Base-by-base conservation (phyloP, 2,329 filamentous ascomycete species). In the Orbilia ellipsospora region DNA sequence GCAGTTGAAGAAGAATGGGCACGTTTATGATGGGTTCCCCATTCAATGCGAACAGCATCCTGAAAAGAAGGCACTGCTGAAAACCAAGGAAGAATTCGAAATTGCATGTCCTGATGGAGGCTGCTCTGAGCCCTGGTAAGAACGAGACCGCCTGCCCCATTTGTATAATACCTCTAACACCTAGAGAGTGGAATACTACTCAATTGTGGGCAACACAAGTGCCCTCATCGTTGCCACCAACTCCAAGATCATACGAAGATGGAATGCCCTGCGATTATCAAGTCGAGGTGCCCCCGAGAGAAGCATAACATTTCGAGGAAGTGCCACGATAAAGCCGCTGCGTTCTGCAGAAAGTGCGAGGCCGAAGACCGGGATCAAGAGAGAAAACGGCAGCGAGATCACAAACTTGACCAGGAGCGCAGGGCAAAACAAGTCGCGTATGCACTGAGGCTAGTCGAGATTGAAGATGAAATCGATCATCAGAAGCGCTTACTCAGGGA, bases 41-140 rank as follows among this genome's bases (percentile, higher is more conserved):
- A 84, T 90, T 0, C 81, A 82, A 13, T 92, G 90, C 70, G 85
- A 89, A 75, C 84, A 85, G 18, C 90, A 92, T 78, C 87, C 87
- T 0, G 81, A 86, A 0, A 84, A 80, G 16, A 83, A 77, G 0
- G 82, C 84, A 0, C 36, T 88, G 0, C 77, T 93, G 0, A 81
- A 80, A 2, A 80, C 80, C 0, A 84, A 86, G 0, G 80, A 84
- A 0, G 88, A 92, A 54, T 93, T 93, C 79, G 86, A 88, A 1
- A 80, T 73, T 0, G 81, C 86, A 26, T 90, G 87, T 48, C 90
- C 90, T 0, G 90, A 93, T 80, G 91, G 91, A 6, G 91, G 91
- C 0, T 93, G 91, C 77, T 82, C 82, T 0, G 83, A 88, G 61
- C 84, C 84, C 20, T 93, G 91, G 88, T 89, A 82, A 81, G 84